Evolutionary conservation across 306 rosid species (phyloP).

Genomic region (Crotalaria pallida): DNA sequence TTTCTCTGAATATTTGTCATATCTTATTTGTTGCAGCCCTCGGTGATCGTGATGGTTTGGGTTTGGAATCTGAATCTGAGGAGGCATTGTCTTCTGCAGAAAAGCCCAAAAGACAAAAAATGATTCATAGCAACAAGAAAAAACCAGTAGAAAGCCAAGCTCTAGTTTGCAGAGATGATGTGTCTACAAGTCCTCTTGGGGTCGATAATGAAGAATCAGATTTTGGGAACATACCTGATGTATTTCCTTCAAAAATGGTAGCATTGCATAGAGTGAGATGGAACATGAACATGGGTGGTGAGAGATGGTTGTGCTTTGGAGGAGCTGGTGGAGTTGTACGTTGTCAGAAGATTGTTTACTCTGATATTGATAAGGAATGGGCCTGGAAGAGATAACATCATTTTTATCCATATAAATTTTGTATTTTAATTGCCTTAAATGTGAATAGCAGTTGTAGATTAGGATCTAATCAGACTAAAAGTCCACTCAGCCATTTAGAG

Average conservation of each 20-base stretch:
- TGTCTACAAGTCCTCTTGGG: neutral
- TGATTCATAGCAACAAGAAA: slow-evolving; percentile 27
- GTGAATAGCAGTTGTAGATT: too few relatives aligned
- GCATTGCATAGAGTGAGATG: slow-evolving; percentile 84
- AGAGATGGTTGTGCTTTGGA: slow-evolving; percentile 86
- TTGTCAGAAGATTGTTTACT: slow-evolving; percentile 65
- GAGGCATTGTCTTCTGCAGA: slow-evolving; percentile 26
- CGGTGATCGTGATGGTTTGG: slow-evolving; percentile 24
- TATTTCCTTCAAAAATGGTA: slow-evolving; percentile 56
- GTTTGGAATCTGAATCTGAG: slow-evolving; percentile 38
- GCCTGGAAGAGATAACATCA: slow-evolving; percentile 26
- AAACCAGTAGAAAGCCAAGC: slow-evolving; percentile 22
- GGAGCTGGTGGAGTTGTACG: slow-evolving; percentile 86
- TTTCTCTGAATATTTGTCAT: slow-evolving; percentile 9
- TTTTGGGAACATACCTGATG: slow-evolving; percentile 29
- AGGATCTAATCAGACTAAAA: neutral
- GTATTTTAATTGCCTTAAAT: too few relatives aligned
- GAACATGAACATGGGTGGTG: slow-evolving; percentile 92
- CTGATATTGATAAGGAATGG: slow-evolving; percentile 44
- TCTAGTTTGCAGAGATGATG: slow-evolving; percentile 31
- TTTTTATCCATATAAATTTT: too few relatives aligned
- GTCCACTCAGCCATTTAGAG: neutral
- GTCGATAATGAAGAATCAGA: slow-evolving; percentile 23
- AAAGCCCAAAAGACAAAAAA: slow-evolving; percentile 33
- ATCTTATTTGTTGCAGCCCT: slow-evolving; percentile 44